phyloP scores from a whole-genome alignment of 345 rosid species.

The Hirschfeldia incana region DNA sequence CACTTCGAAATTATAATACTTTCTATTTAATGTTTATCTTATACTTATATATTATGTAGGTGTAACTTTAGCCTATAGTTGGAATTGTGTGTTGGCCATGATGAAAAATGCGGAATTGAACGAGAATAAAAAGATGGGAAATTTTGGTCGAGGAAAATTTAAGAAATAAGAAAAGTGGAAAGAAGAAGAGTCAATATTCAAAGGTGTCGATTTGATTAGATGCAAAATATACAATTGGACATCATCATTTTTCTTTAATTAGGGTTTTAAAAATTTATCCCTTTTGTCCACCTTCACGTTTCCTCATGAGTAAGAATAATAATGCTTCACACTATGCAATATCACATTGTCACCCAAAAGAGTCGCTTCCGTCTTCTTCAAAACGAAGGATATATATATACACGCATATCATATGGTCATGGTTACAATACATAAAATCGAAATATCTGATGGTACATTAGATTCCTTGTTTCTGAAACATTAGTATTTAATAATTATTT shows the following conservation, averaged over 20 bases:
- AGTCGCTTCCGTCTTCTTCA: conserved; percentile 37
- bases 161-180: conserved; percentile 6
- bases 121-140: conserved; percentile 6
- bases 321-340: conserved; percentile 38
- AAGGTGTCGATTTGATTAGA: conserved; percentile 37
- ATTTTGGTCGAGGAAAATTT: neutral
- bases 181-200: conserved; percentile 36
- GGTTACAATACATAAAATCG: neutral
- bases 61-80: conserved; percentile 32
- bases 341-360: conserved; percentile 35
- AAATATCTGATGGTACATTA: neutral
- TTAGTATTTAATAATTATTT: neutral
- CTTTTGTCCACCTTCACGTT: conserved; percentile 38
- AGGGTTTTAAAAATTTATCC: conserved; percentile 21
- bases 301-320: conserved; percentile 42
- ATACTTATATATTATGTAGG: conserved; percentile 1
- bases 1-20: neutral
- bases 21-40: neutral
- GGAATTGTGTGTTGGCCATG: conserved; percentile 46
- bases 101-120: conserved; percentile 22
- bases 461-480: neutral
- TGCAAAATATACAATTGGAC: conserved; percentile 28
- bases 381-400: conserved; percentile 35
- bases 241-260: conserved; percentile 34
- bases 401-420: neutral